Evolutionary conservation across 2,329 filamentous ascomycete species (phyloP), one percentile per base, ranked within the genome.

Genomic region (Helminthosporium solani): DNA sequence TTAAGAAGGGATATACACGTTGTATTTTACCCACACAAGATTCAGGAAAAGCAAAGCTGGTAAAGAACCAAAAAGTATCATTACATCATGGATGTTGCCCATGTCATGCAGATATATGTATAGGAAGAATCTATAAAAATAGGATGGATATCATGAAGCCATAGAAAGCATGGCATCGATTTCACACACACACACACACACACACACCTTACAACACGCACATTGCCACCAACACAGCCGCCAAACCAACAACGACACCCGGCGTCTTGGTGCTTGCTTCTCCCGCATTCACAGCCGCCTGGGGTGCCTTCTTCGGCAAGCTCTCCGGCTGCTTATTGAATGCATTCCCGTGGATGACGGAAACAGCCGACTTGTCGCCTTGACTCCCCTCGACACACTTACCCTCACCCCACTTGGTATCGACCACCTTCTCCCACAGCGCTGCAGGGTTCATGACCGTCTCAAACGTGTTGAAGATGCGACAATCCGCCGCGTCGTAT

Each of bases 401-500:
- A 2, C 53, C 55, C 16, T 49, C 50, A 19, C 49, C 44, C 59
- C 59, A 62, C 46, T 52, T 50, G 0, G 42, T 47, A 40, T 62
- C 54, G 1, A 42, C 44, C 3, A 46, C 52, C 15, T 61, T 62
- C 30, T 68, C 68, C 82, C 82, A 85, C 16, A 78, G 61, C 11
- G 65, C 70, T 2, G 69, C 68, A 2, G 77, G 71, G 42, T 79
- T 70, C 8, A 68, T 62, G 30, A 78, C 56, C 59, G 79, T 82
- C 6, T 73, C 65, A 19, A 69, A 54, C 0, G 82, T 85, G 49
- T 78, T 83, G 55, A 77, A 85, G 18, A 84, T 58, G 8, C 79
- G 73, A 55, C 82, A 85, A 54, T 84, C 78, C 1, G 83, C 78
- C 2, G 80, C 74, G 50, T 83, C 76, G 47, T 80, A 78, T 3